Percentiles rank a stretch among this genome's conserved stretches.
These are phyloP conservation scores for Trametes sanguinea DNA, from an alignment of 768 basidiomycete species.

Conservation along the genomic window DNA sequence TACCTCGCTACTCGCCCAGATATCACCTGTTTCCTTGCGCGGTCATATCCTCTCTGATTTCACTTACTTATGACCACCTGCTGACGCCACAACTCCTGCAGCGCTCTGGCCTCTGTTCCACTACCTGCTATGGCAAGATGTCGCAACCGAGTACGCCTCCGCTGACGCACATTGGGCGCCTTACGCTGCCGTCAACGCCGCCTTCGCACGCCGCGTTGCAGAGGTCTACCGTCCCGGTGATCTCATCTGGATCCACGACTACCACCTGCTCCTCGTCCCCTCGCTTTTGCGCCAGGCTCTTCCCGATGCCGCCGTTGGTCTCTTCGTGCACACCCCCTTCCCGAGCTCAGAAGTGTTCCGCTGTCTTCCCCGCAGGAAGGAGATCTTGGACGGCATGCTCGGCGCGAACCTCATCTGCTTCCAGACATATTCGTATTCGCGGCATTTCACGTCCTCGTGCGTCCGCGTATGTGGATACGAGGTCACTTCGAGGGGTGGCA, in stretches of 20 bases:
- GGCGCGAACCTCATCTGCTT: slow-evolving; percentile 96
- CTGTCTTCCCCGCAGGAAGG: slow-evolving; percentile 65
- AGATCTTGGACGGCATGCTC: slow-evolving; percentile 97
- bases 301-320: slow-evolving; percentile 72
- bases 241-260: slow-evolving; percentile 93
- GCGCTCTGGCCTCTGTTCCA: slow-evolving; percentile 98
- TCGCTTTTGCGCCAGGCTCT: slow-evolving; percentile 75
- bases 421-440: slow-evolving; percentile 88
- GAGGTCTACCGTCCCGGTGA: slow-evolving; percentile 77
- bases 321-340: slow-evolving; percentile 98
- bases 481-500: slow-evolving; percentile 55
- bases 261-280: slow-evolving; percentile 92
- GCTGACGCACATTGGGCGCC: slow-evolving; percentile 82
- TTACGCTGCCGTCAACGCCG: slow-evolving; percentile 81
- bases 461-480: slow-evolving; percentile 97
- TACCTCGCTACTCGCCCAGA: not conserved
- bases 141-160: slow-evolving; percentile 83
- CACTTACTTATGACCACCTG: not conserved
- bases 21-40: not conserved
- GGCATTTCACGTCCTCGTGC: slow-evolving; percentile 94
- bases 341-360: slow-evolving; percentile 93
- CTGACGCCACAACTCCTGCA: slow-evolving; percentile 32
- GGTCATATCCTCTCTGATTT: not conserved
- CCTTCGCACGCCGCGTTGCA: slow-evolving; percentile 75
- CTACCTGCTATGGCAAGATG: slow-evolving; percentile 97